Base-by-base conservation (phyloP, 495 filamentous ascomycete species). In the Neurospora pannonica region DNA sequence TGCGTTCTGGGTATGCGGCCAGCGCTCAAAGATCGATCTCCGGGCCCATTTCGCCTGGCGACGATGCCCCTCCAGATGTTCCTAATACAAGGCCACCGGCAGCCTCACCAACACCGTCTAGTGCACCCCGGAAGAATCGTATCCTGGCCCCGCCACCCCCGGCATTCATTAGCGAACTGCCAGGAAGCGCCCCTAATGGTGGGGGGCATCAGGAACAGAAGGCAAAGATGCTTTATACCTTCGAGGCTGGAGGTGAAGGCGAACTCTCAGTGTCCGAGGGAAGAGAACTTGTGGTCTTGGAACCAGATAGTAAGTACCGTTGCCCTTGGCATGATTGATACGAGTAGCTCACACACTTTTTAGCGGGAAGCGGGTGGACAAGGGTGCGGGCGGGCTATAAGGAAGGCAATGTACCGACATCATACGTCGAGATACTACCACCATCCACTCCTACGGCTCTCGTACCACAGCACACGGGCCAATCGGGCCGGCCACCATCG, bases 291-390 rank as follows among this genome's bases (percentile, higher is more conserved):
- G 81, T 83, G 0, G 88, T 98, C 37, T 71, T 97, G n/a, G 94
- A 97, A 74, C 90, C 92, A 34, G 97, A 99, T 83, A 94, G 94
- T 97, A 87, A 85, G 90, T 83, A 6, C 21, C 54, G 69, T 42
- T 60, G 39, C 71, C 11, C 31, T 73, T 72, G 31, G 8, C 38
- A 70, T 46, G 7, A 34, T 71, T 74, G 42, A 62, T 62, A 34
- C 48, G 74, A 5, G 72, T 73, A 72, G 40, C 72, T n/a, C 21
- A 38, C 48, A 8, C 62, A 40, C 19, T n/a, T 62, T 40, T 37
- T 75, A 97, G 95, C 97, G 81, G 95, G 96, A 71, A 90, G 91
- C 21, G 96, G 96, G 46, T 99, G 96, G 96, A 87, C 94, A 74
- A 92, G 89, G 79, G 90, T 99, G 74, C 90, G 90, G 37, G 84